A percentile compares a stretch with the other conserved stretches of the same genome.
These are phyloP conservation scores for Citrus inodora DNA, from an alignment of 345 rosid species.

Conservation along the genomic window DNA sequence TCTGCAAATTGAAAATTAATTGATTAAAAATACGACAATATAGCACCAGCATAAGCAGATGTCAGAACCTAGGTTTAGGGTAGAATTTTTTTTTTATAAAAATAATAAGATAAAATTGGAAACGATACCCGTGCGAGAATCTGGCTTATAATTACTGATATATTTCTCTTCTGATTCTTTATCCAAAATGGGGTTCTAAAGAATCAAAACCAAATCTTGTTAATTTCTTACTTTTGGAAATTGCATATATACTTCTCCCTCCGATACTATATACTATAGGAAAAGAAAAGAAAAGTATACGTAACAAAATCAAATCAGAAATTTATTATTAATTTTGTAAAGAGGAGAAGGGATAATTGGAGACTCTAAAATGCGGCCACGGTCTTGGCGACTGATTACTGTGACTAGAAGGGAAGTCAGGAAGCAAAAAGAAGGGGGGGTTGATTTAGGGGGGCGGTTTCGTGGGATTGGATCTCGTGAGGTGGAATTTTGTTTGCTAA, in stretches of 20 bases:
- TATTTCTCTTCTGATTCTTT: constrained; percentile 1
- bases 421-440: background rate
- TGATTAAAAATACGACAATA: background rate
- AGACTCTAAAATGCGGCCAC: background rate
- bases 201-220: background rate
- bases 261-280: too few species aligned
- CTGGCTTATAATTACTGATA: constrained; percentile 13
- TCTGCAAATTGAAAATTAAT: background rate
- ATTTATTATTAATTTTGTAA: too few species aligned
- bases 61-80: background rate
- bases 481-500: constrained; percentile 33
- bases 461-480: constrained; percentile 76
- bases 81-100: too few species aligned
- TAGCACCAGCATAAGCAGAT: background rate
- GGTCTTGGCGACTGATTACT: background rate
- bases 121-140: constrained; percentile 18
- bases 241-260: background rate
- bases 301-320: background rate
- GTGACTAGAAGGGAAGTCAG: background rate
- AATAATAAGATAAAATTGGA: background rate
- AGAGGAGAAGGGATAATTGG: background rate
- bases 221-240: background rate
- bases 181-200: background rate
- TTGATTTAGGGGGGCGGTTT: background rate
- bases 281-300: too few species aligned